Conservation (phyloP, 805 yeast genomes). For the Candida chauliodis region DNA sequence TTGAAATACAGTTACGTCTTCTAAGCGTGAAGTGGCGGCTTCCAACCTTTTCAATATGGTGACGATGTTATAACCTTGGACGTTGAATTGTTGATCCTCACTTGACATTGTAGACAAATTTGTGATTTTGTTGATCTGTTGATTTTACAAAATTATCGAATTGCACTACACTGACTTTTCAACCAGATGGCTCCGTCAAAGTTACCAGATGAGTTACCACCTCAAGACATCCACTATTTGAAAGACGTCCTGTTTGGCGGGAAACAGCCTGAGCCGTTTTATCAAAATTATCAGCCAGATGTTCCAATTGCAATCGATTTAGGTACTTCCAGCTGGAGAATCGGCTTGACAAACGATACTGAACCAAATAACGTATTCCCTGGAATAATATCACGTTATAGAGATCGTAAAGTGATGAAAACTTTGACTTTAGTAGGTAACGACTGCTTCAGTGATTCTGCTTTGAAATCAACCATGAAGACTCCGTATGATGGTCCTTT, state of each 20-base stretch:
- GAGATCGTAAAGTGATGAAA: conserved; percentile 69
- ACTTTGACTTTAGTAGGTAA: conserved; percentile 76
- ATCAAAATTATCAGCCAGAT: conserved; percentile 44
- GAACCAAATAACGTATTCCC: conserved; percentile 67
- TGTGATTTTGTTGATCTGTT: conserved; percentile 3
- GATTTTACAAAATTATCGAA: no score
- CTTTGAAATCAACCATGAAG: conserved; percentile 63
- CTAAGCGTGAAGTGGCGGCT: conserved; percentile 90
- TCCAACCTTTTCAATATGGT: conserved; percentile 73
- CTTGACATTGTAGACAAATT: conserved; percentile 30
- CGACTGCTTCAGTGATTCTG: conserved; percentile 70
- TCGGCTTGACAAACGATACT: conserved; percentile 50
- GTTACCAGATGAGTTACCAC: conserved; percentile 28
- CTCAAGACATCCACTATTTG: conserved; percentile 40
- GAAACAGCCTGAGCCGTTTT: conserved; percentile 42
- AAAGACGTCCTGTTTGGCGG: conserved; percentile 38
- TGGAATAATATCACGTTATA: conserved; percentile 61
- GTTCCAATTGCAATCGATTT: conserved; percentile 87
- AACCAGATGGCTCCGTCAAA: conserved; percentile 4
- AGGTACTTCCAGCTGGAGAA: conserved; percentile 61
- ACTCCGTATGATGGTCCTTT: conserved; percentile 86
- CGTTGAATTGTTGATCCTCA: conserved; percentile 46
- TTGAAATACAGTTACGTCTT: conserved; percentile 80
- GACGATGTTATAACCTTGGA: conserved; percentile 83
- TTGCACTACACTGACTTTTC: no score